Base-by-base conservation (phyloP, 2,329 filamentous ascomycete genomes). In the Pseudofabraea citricarpa region DNA sequence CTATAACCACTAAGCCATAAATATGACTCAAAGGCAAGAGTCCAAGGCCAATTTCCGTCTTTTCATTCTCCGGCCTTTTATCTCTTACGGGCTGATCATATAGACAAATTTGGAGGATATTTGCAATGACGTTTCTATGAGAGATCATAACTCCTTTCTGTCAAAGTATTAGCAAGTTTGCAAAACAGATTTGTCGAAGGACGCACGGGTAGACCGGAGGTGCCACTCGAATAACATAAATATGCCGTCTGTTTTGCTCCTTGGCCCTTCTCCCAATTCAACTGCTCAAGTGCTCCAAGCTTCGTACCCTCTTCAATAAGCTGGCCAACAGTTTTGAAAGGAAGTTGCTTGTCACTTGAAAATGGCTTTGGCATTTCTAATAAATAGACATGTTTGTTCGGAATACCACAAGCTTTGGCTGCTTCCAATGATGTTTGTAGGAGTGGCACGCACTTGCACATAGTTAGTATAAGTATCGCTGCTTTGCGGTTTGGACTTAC, bases 121-220 rank as follows among this genome's bases (percentile, higher is more conserved):
- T 91, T 41, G 86, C 77, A 37, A 91, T 90, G 33, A 90, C 82
- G 51, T 91, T 91, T 27, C 68, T 68, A 59, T 91, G 87, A 3
- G 85, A 86, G 46, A 91, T 86, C 81, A 87, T 89, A 41, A 90
- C 87, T 35, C 85, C 87, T 83, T 90, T 89, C 79, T 86, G 45
- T n/a, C 8, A 32, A 27, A 21, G 27, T 16, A 22, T 4, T 2
- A 20, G 33, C 27, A 6, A n/a, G 27, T n/a, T 36, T 23, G 12
- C 15, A 33, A 29, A 3, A 32, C 44, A 10, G 6, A 4, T 29
- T 22, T 20, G 2, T 13, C 15, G 18, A 26, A 16, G 13, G 5
- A 6, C 2, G 27, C 27, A 31, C 83, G 13, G 87, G 87, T 27
- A 90, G 66, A 3, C 87, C 87, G 9, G 85, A 90, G 1, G 87